Evolutionary conservation across 371 early-diverging fungal species (phyloP).

Genomic region (Actinomortierella ambigua): DNA sequence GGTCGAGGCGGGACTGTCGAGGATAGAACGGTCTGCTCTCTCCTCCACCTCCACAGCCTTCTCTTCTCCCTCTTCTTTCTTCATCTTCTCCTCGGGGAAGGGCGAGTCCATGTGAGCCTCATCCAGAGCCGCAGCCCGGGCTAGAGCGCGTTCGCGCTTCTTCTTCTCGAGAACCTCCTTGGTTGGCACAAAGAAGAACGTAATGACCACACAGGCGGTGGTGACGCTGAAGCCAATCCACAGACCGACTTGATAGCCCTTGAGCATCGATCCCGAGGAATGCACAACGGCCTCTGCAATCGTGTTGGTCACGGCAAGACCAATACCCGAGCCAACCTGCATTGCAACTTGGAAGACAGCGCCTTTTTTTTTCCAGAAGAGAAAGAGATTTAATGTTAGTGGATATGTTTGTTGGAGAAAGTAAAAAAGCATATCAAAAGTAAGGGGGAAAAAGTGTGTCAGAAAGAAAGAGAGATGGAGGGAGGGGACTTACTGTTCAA

Average conservation of each 20-base stretch:
- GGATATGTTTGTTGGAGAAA: neutral
- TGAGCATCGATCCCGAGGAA: slow-evolving; percentile 24
- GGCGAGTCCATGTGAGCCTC: too few relatives aligned
- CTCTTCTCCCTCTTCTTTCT: too few relatives aligned
- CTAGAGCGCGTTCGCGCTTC: slow-evolving; percentile 14
- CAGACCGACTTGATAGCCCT: slow-evolving; percentile 37
- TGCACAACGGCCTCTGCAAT: slow-evolving; percentile 32
- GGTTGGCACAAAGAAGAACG: slow-evolving; percentile 38
- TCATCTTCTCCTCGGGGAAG: too few relatives aligned
- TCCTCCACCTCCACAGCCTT: too few relatives aligned
- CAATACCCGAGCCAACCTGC: slow-evolving; percentile 44
- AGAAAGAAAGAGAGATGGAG: neutral
- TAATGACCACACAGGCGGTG: slow-evolving; percentile 35
- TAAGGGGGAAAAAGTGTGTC: neutral
- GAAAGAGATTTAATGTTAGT: too few relatives aligned
- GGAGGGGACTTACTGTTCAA: slow-evolving; percentile 33
- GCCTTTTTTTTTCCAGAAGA: slow-evolving; percentile 14
- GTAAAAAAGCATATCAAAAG: neutral
- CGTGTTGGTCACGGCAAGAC: slow-evolving; percentile 39
- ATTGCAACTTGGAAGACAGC: slow-evolving; percentile 44
- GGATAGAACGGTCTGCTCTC: too few relatives aligned
- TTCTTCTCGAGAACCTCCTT: slow-evolving; percentile 37
- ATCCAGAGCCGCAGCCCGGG: neutral
- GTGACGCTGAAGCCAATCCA: slow-evolving; percentile 44
- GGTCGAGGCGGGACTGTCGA: too few relatives aligned